Evolutionary conservation across 1,284 basidiomycete genomes (phyloP).

Genomic region (Clitocybe nebularis): DNA sequence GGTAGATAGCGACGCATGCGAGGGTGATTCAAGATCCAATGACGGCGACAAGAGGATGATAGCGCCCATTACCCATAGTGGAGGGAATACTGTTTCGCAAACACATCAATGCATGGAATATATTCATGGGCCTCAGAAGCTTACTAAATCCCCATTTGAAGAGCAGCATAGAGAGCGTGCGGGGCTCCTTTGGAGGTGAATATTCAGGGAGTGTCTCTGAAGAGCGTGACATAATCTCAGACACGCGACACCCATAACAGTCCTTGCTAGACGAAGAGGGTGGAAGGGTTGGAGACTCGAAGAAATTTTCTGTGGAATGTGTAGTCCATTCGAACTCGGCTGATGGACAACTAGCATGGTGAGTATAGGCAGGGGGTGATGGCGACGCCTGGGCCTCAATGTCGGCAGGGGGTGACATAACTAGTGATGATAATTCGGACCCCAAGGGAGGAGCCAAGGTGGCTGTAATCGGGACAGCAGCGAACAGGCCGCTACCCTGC

Average conservation of each 20-base stretch:
- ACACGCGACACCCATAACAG: neutral
- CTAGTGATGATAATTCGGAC: no score
- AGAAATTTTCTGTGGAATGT: neutral
- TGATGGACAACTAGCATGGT: neutral
- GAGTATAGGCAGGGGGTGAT: neutral
- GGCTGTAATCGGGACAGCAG: no score
- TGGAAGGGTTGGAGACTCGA: neutral
- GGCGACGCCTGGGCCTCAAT: neutral
- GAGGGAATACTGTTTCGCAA: neutral
- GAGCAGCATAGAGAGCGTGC: neutral
- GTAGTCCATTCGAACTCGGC: neutral
- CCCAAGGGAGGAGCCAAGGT: no score
- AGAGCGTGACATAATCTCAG: neutral
- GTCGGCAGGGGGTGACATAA: no score
- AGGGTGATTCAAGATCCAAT: neutral
- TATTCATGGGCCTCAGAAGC: neutral
- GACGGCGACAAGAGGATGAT: neutral
- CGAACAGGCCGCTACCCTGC: no score
- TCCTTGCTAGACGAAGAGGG: neutral
- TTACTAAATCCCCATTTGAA: neutral
- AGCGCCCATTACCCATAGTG: neutral
- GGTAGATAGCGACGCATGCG: no score
- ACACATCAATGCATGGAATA: neutral
- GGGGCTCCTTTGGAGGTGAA: neutral
- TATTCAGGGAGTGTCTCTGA: neutral